phyloP scores from a whole-genome alignment of 495 filamentous ascomycete genomes.

The Emericellopsis terricola region DNA sequence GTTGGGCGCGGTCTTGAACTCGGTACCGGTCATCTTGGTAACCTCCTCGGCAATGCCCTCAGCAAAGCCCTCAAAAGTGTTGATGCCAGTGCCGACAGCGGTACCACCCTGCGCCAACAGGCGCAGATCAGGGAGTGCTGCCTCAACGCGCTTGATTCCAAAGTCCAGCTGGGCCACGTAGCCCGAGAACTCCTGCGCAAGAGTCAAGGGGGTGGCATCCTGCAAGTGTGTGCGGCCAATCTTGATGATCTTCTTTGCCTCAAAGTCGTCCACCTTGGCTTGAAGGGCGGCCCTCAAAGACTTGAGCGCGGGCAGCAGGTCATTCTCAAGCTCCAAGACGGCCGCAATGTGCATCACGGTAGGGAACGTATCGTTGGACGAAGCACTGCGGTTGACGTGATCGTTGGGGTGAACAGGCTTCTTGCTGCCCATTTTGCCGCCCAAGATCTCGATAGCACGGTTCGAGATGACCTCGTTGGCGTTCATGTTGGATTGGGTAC shows the following conservation, averaged over 20 bases:
- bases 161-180: conserved; percentile 89
- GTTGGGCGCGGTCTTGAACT: conserved; percentile 94
- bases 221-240: conserved; percentile 96
- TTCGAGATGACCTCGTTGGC: conserved; percentile 99
- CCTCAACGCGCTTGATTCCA: conserved; percentile 75
- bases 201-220: conserved; percentile 88
- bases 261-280: conserved; percentile 77
- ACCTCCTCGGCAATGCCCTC: conserved; percentile 84
- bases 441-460: conserved; percentile 94
- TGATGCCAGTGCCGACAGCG: conserved; percentile 91
- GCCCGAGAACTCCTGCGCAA: conserved; percentile 96
- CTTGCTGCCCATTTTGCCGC: conserved; percentile 85
- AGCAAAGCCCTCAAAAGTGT: conserved; percentile 92
- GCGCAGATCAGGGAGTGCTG: conserved; percentile 64
- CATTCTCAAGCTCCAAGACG: conserved; percentile 76
- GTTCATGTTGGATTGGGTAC: conserved; percentile 99
- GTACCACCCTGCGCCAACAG: conserved; percentile 91
- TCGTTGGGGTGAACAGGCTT: conserved; percentile 98
- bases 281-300: conserved; percentile 69
- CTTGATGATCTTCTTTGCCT: conserved; percentile 79
- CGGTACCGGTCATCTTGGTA: conserved; percentile 72
- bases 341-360: conserved; percentile 99
- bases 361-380: conserved; percentile 98
- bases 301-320: conserved; percentile 66
- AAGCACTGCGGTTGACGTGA: conserved; percentile 97